Base-by-base conservation (phyloP, 257 asterid genomes). In the Solanum piurae region DNA sequence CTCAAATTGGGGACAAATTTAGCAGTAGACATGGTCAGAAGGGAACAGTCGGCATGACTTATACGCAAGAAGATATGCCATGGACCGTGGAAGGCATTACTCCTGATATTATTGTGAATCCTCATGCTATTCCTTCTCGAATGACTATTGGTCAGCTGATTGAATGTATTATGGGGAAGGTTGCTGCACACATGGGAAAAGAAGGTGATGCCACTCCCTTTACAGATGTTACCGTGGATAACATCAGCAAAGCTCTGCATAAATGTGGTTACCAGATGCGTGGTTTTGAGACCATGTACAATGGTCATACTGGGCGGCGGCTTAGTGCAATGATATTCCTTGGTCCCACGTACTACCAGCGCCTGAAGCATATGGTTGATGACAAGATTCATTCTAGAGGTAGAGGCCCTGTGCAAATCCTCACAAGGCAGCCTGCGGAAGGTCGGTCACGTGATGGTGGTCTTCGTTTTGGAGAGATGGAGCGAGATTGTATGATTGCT, bases 41-140 rank as follows among this genome's bases (percentile, higher is more conserved):
- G 89, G 99, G 98, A 69, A 95, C 99, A 2, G 96, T 97, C 42
- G 98, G 99, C 34, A 97, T 95, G 98, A 95, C 98, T 5, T 97
- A 94, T 87, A 97, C 99, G 5, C 99, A 97, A 88, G 99, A 97
- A 90, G 99, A 97, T 94, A 97, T 97, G 99, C 99, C 98, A 9
- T 97, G 96, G 94, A 97, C 98, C 68, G 90, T 89, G 69, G 99
- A 97, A 91, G 99, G 99, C 87, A 95, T 95, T 74, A 90, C 93
- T 46, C 99, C 98, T 0, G 98, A 97, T 88, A 97, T 97, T 68
- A 95, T 95, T 3, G 99, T 95, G 62, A 97, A 97, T 69, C 99
- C 98, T 10, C 99, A 95, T 52, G 98, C 98, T 93, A 97, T 97
- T 87, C 99, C 99, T 21, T 97, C 99, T 40, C 99, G 99, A 40